Conservation (phyloP, 202 grass and related monocot species). For the Setaria viridis region DNA sequence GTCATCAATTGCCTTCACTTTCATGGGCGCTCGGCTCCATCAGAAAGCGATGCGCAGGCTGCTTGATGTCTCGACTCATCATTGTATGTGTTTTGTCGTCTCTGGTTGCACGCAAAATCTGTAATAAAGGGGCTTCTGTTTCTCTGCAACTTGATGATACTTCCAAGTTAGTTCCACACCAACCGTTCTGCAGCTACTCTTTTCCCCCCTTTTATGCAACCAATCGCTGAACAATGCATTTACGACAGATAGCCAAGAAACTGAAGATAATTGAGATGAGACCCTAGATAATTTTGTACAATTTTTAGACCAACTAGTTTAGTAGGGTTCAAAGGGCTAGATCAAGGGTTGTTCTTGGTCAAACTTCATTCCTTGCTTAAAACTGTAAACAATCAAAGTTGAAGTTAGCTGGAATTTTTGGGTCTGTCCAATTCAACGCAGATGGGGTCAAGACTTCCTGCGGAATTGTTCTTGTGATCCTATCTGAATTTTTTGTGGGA, state of each 20-base stretch:
- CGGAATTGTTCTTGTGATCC: slow-evolving; percentile 13
- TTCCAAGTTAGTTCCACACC: background rate
- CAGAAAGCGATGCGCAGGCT: slow-evolving; percentile 30
- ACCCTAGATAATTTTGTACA: background rate
- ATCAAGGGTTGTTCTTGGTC: slow-evolving; percentile 19
- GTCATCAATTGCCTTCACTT: slow-evolving; percentile 11
- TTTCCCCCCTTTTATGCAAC: background rate
- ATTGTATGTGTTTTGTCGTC: background rate
- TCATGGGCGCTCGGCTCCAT: background rate
- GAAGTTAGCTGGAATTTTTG: background rate
- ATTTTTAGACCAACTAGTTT: background rate
- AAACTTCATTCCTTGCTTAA: background rate
- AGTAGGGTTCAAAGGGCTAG: background rate
- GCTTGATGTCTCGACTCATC: background rate
- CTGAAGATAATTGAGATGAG: background rate
- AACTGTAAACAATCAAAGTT: background rate
- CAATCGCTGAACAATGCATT: background rate
- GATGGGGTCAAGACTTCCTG: slow-evolving; percentile 19
- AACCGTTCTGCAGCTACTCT: slow-evolving; percentile 5
- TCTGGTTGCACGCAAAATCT: slow-evolving; percentile 31
- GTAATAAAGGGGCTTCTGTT: background rate
- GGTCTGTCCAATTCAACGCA: background rate
- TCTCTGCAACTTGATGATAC: slow-evolving; percentile 17
- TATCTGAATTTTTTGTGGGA: slow-evolving; percentile 37
- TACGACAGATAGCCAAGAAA: background rate